Conservation (phyloP, 306 rosid genomes). For the Quercus parvula region DNA sequence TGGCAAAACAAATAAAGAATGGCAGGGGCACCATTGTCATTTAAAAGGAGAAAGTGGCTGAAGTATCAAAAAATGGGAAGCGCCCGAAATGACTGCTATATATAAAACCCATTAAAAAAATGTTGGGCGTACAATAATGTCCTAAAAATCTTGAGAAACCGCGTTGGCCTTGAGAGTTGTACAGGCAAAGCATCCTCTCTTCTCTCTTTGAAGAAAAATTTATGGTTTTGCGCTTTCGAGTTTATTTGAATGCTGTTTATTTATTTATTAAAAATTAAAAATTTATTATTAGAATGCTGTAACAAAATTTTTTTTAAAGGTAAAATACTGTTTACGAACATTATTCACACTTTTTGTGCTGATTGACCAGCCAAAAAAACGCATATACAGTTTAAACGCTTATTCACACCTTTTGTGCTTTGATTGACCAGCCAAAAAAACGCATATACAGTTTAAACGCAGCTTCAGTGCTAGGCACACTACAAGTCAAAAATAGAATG, state of each 20-base stretch:
- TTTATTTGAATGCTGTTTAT: too few relatives aligned
- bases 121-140: conserved; percentile 27
- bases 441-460: too few relatives aligned
- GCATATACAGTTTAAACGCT: too few relatives aligned
- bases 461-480: conserved; percentile 21
- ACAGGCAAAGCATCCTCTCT: conserved; percentile 42
- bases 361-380: too few relatives aligned
- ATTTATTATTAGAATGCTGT: too few relatives aligned
- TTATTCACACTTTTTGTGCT: too few relatives aligned
- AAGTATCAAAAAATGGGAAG: conserved; percentile 16
- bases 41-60: conserved; percentile 10
- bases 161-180: conserved; percentile 38
- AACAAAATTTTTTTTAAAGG: fast-evolving
- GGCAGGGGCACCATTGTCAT: neutral
- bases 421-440: too few relatives aligned
- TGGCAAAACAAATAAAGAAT: neutral
- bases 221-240: neutral
- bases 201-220: conserved; percentile 17
- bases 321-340: too few relatives aligned
- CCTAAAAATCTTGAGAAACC: conserved; percentile 44
- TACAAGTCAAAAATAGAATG: conserved; percentile 50
- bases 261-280: too few relatives aligned
- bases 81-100: neutral
- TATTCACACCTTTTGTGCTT: too few relatives aligned
- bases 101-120: conserved; percentile 13